These are phyloP conservation scores for Fusarium mangiferae DNA, from an alignment of 2,329 filamentous ascomycete genomes.

Conservation along the genomic window DNA sequence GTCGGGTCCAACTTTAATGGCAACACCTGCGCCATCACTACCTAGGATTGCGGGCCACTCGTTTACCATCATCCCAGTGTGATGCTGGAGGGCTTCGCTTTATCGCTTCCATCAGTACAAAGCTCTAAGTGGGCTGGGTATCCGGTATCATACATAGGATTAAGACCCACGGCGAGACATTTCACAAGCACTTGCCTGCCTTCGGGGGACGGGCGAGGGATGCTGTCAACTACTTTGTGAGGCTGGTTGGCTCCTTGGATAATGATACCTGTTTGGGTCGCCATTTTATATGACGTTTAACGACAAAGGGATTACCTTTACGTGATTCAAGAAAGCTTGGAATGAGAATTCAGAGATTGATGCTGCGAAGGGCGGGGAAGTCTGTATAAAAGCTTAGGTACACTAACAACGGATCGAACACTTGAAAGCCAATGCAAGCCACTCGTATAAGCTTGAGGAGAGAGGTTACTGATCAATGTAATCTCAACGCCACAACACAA, in stretches of 20 bases:
- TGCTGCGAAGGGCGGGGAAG: background rate
- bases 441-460: background rate
- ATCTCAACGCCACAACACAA: background rate
- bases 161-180: constrained; percentile 49
- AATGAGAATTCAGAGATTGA: background rate
- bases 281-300: constrained; percentile 1
- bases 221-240: constrained; percentile 35
- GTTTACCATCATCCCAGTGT: constrained; percentile 46
- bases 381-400: background rate
- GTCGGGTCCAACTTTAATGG: constrained; percentile 45
- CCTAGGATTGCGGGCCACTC: constrained; percentile 52
- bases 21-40: constrained; percentile 50
- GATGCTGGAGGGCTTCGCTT: constrained; percentile 49
- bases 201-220: constrained; percentile 43
- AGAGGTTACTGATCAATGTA: background rate
- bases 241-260: constrained; percentile 31
- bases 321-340: background rate
- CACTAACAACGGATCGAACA: background rate
- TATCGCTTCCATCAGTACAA: background rate
- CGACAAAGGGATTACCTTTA: fast-evolving
- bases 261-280: constrained; percentile 32
- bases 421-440: background rate
- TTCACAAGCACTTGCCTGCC: constrained; percentile 50
- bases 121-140: fast-evolving
- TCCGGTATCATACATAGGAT: constrained; percentile 47